A percentile compares a stretch with the other conserved stretches of the same genome.
Evolutionary conservation across 1,284 basidiomycete species (phyloP).

Genomic region (Leccinum solheimii): DNA sequence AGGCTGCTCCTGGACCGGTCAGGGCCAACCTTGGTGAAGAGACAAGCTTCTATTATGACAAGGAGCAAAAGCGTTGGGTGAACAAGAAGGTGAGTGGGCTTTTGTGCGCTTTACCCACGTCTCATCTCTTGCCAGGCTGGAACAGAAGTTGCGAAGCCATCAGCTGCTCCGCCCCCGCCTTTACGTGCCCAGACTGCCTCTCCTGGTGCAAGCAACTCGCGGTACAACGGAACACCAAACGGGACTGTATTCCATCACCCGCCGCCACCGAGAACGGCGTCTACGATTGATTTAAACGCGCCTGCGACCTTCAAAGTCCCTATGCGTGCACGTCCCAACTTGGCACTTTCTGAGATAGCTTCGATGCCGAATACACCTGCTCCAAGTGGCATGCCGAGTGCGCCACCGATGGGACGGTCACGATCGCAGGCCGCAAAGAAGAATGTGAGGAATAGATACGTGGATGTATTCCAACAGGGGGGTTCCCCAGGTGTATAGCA

Average conservation of each 20-base stretch:
- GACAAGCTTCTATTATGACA: conserved; percentile 91
- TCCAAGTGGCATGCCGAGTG: conserved; percentile 33
- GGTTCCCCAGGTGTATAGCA: conserved; percentile 22
- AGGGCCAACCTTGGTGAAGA: conserved; percentile 94
- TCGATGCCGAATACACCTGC: conserved; percentile 39
- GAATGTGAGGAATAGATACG: conserved; percentile 78
- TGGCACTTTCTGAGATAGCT: conserved; percentile 51
- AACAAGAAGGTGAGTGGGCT: conserved; percentile 77
- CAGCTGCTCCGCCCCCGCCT: conserved; percentile 53
- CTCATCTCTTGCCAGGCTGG: conserved; percentile 47
- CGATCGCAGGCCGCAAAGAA: conserved; percentile 68
- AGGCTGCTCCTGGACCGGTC: conserved; percentile 61
- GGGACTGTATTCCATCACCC: conserved; percentile 28
- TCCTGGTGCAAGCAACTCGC: conserved; percentile 51
- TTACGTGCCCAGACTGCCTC: conserved; percentile 75
- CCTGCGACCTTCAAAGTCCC: conserved; percentile 52
- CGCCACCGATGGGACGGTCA: conserved; percentile 54
- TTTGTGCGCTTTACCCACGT: neutral
- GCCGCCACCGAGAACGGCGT: conserved; percentile 59
- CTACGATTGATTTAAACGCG: conserved; percentile 57
- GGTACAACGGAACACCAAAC: conserved; percentile 27
- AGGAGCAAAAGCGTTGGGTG: conserved; percentile 94
- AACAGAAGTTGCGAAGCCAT: conserved; percentile 44
- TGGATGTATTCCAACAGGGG: conserved; percentile 78
- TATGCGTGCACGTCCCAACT: conserved; percentile 62